A percentile compares a stretch with the other conserved stretches of the same genome.
Evolutionary conservation across 2,329 filamentous ascomycete genomes (phyloP).

Genomic region (Sordariomycetes sp.): DNA sequence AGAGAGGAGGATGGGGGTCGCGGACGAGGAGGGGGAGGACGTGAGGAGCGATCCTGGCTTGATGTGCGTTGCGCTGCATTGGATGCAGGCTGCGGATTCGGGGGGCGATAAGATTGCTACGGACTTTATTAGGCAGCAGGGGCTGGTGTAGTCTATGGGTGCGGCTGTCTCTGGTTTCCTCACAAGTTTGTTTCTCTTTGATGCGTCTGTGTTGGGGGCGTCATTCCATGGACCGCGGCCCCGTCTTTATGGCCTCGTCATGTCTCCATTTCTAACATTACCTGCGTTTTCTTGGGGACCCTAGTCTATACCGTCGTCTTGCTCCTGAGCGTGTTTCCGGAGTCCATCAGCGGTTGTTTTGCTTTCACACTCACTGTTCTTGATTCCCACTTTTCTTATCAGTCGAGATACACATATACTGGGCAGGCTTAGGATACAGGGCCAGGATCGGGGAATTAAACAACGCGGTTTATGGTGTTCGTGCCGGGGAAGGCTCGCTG

Average conservation of each 20-base stretch:
- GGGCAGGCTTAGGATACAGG: background rate
- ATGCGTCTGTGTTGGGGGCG: background rate
- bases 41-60: slow-evolving; percentile 67
- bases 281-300: background rate
- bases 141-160: background rate
- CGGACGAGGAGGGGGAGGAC: slow-evolving; percentile 26
- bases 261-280: background rate
- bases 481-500: background rate
- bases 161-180: background rate
- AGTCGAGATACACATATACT: background rate
- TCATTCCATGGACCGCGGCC: background rate
- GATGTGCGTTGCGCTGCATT: slow-evolving; percentile 92
- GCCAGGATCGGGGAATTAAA: background rate
- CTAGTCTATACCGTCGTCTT: background rate
- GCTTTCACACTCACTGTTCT: background rate
- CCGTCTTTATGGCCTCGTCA: background rate
- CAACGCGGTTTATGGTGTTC: background rate
- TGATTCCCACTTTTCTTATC: background rate
- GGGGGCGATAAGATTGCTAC: slow-evolving; percentile 74
- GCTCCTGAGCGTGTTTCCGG: background rate
- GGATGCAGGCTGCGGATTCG: slow-evolving; percentile 82
- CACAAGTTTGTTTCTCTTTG: background rate
- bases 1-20: slow-evolving; percentile 10
- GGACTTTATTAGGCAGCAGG: slow-evolving; percentile 5
- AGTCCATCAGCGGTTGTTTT: background rate